These are phyloP conservation scores for Candida maris DNA, from an alignment of 805 yeast genomes.

Conservation along the genomic window DNA sequence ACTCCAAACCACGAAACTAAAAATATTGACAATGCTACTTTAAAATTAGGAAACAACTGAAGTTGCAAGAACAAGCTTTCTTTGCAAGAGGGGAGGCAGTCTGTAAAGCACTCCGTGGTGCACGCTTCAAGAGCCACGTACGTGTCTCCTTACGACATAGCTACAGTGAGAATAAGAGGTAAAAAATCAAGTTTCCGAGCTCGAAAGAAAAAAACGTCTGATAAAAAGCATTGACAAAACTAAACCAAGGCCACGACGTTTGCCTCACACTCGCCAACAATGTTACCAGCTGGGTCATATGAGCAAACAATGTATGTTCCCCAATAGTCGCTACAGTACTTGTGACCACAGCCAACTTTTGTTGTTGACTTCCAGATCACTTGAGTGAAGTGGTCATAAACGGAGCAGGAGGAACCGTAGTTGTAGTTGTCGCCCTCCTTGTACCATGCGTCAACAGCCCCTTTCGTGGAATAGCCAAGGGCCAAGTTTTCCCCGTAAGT, in stretches of 20 bases:
- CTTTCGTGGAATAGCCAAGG: constrained; percentile 55
- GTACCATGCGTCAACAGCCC: constrained; percentile 70
- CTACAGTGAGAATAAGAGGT: no score
- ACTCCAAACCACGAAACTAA: no score
- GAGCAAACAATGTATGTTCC: constrained; percentile 68
- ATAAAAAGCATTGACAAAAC: no score
- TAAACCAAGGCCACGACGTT: constrained; percentile 32
- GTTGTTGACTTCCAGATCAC: constrained; percentile 63
- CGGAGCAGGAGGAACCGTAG: constrained; percentile 49
- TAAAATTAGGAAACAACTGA: no score
- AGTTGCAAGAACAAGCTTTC: no score
- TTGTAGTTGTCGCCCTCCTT: constrained; percentile 55
- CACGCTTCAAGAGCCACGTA: no score
- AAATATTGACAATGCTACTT: no score
- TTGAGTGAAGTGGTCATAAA: constrained; percentile 68
- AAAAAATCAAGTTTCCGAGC: no score
- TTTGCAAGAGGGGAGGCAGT: no score
- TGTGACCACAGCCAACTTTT: constrained; percentile 63
- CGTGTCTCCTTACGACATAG: no score
- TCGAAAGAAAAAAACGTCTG: no score
- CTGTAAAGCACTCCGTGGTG: no score
- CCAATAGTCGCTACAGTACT: constrained; percentile 45
- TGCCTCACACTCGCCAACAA: constrained; percentile 40
- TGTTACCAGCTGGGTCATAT: constrained; percentile 77
- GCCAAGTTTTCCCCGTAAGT: constrained; percentile 78